A percentile compares a stretch with the other conserved stretches of the same genome.
These are phyloP conservation scores for Thamnidium elegans DNA, from an alignment of 192 early-diverging fungal species.

Conservation along the genomic window DNA sequence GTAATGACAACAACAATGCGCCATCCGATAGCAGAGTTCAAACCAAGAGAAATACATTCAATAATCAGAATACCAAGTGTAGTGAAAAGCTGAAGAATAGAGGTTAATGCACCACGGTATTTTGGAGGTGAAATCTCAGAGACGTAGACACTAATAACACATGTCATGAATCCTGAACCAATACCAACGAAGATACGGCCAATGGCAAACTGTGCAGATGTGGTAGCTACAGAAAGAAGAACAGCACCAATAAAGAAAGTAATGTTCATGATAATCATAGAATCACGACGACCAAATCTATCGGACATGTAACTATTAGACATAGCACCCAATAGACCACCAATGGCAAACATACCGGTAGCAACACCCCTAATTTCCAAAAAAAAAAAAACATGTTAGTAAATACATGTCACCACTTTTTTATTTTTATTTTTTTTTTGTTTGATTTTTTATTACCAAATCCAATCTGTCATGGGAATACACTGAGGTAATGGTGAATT, in stretches of 20 bases:
- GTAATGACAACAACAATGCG: slow-evolving; percentile 47
- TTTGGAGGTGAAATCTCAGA: slow-evolving; percentile 50
- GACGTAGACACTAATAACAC: slow-evolving; percentile 54
- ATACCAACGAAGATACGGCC: slow-evolving; percentile 55
- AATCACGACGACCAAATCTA: slow-evolving; percentile 60
- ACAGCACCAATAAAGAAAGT: slow-evolving; percentile 46
- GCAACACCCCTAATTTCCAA: slow-evolving; percentile 55
- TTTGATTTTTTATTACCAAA: slow-evolving; percentile 50
- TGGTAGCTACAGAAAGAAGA: slow-evolving; percentile 37
- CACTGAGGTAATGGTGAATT: slow-evolving; percentile 32
- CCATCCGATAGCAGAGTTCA: slow-evolving; percentile 46
- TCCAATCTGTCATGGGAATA: slow-evolving; percentile 36
- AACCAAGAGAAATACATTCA: slow-evolving; percentile 39
- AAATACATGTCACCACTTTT: no score
- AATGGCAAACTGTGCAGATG: slow-evolving; percentile 31
- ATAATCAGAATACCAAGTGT: slow-evolving; percentile 58
- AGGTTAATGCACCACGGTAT: slow-evolving; percentile 46
- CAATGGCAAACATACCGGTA: slow-evolving; percentile 58
- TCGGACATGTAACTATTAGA: slow-evolving; percentile 59
- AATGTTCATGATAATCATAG: slow-evolving; percentile 52
- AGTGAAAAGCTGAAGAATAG: slow-evolving; percentile 54
- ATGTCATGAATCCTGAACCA: slow-evolving; percentile 56
- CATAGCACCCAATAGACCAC: slow-evolving; percentile 67
- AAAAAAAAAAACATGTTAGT: background rate
- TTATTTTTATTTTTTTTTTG: background rate